Base-by-base conservation (phyloP, 2,329 filamentous ascomycete genomes). In the Clonostachys chloroleuca region DNA sequence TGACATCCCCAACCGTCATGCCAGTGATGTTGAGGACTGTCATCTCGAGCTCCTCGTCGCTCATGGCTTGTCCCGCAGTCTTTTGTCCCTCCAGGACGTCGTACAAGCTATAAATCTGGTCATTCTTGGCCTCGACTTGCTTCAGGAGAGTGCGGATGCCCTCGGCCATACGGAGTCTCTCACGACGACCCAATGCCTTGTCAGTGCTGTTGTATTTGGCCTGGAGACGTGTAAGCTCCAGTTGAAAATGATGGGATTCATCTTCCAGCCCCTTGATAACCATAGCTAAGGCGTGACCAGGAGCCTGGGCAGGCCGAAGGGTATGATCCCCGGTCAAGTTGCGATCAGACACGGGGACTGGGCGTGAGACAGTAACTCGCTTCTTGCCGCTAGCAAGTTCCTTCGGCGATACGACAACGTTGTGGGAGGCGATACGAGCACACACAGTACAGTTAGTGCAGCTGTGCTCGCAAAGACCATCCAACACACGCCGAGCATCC, bases 11-110 rank as follows among this genome's bases (percentile, higher is more conserved):
- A 13, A 73, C 61, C 17, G 68, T 69, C 63, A 73, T 66, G 54
- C 70, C 70, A 9, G 70, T 72, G 34, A 80, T 77, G 58, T 73
- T 80, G 45, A 74, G 64, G 12, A 88, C 73, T 1, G 84, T 88
- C 56, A 83, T 72, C 56, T 87, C 83, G 40, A 85, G 70, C 56
- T 83, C 77, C 17, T 81, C 77, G 54, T 80, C 75, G 1, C 72
- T 78, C 75, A 87, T 84, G 52, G 77, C 73, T 57, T 81, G 78
- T 0, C 82, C 82, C 4, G 76, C 75, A 34, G 74, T 73, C 68
- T 87, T 89, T 62, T 92, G 87, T 6, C 86, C 88, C 64, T 92
- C 89, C 1, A 94, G 73, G 2, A 94, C 89, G 62, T 95, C 90
- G 56, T 92, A 89, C 13, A 95, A 73, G 40, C 81, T 79, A 66